Evolutionary conservation across 805 yeast species (phyloP), one percentile per base, ranked within the genome.

Genomic region (Dipodascus albidus): DNA sequence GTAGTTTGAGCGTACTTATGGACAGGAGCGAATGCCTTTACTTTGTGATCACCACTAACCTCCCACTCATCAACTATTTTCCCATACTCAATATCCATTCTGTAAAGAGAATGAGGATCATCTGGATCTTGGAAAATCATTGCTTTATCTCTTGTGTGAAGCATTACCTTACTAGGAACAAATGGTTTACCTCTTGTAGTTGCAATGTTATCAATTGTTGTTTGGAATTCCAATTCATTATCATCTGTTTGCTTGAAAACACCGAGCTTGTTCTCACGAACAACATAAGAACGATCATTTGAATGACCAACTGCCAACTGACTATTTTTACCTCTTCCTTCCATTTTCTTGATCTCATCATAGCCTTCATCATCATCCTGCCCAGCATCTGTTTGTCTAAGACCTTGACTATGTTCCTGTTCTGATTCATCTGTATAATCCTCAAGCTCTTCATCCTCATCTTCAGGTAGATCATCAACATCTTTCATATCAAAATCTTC

Each of bases 31-130:
- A 81, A 82, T 27, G 77, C 73, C 24, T 82, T 72, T 19, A 80
- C 73, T 4, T 74, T 57, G 23, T 68, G 69, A 52, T 76, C 76
- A 23, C 72, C 74, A 21, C 65, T 61, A 20, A 85, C 73, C 35
- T 75, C 70, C 93, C 95, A 89, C 63, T 87, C 93, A 64, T 89
- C 96, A n/a, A 89, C 84, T 52, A 89, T 76, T 62, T 82, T 73
- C 14, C 96, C 96, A 54, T 80, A 75, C 62, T 79, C 85, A 50
- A 89, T 67, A 69, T 89, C 96, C 88, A 88, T 78, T 59, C 80
- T 78, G 69, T 76, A 86, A 50, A 89, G 64, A 27, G 71, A 74
- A 47, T 73, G 69, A 21, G 62, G 62, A 44, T 74, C 68, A 2
- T 66, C 62, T 1, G 73, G 70, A 62, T 79, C 81, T 61, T 83